Evolutionary conservation across 768 basidiomycete genomes (phyloP), one percentile per base, ranked within the genome.

Genomic region (Termitomyces bulborhizus): DNA sequence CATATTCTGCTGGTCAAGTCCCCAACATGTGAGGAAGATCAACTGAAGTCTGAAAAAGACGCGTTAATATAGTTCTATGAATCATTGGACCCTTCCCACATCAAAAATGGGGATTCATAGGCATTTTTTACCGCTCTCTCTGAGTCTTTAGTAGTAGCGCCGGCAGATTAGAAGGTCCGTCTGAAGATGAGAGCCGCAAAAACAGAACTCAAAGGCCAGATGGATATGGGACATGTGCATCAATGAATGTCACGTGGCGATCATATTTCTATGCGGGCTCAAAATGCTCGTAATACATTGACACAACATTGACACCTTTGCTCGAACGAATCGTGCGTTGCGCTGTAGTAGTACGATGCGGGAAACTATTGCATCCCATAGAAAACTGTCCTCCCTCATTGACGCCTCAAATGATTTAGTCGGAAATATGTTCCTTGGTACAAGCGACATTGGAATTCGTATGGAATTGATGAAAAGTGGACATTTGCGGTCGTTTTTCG

Each of bases 1-100:
- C 71, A 70, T 93, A 93, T n/a, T 80, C 78, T 15, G 71, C 67
- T 0, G 91, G 91, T 73, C 84, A 91, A 48, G 68, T 61, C n/a
- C n/a, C n/a, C 54, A 7, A 67, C 71, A 9, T 80, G 82, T 26
- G 63, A 29, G 29, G 29, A 32, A 32, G 0, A 13, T 34, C 34
- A 34, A 34, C 83, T 86, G 46, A 18, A 26, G 21, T 21, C 21
- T 21, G 21, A 21, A 21, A 58, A 42, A 47, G 31, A 60, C 41
- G 36, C 27, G 57, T 50, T 40, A 47, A 29, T 54, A 51, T 81
- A n/a, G 65, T 67, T 1, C 88, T 80, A 49, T 0, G 65, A 37
- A 54, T 81, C 11, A 56, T 91, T 89, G 0, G 81, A 77, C 34
- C 34, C 79, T 67, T 27, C 72, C 67, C 53, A 90, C 87, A 40